Percentiles rank a stretch among this genome's conserved stretches.
These are phyloP conservation scores for Geosmithia flava DNA, from an alignment of 2,329 filamentous ascomycete genomes.

Conservation along the genomic window DNA sequence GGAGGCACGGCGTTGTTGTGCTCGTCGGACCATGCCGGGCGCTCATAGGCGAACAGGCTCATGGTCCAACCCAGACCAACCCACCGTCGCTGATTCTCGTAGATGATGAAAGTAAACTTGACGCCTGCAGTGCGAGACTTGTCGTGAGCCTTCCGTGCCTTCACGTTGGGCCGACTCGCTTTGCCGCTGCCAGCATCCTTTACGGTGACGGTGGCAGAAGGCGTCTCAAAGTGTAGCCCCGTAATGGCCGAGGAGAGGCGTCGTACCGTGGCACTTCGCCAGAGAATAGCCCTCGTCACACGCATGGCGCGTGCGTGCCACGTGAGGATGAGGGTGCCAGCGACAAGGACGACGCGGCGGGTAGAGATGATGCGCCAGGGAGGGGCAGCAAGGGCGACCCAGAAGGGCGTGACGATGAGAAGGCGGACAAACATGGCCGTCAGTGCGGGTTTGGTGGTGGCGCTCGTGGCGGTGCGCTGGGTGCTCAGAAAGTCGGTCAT, in stretches of 20 bases:
- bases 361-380: slow-evolving; percentile 80
- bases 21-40: slow-evolving; percentile 89
- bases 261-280: slow-evolving; percentile 72
- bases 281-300: slow-evolving; percentile 76
- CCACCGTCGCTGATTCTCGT: slow-evolving; percentile 94
- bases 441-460: slow-evolving; percentile 79
- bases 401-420: slow-evolving; percentile 75
- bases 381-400: slow-evolving; percentile 71
- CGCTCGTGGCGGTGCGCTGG: slow-evolving; percentile 78
- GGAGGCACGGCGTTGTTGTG: slow-evolving; percentile 71
- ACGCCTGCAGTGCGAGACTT: slow-evolving; percentile 60
- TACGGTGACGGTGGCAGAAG: slow-evolving; percentile 16
- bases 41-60: slow-evolving; percentile 81
- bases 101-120: slow-evolving; percentile 91
- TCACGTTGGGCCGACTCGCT: slow-evolving; percentile 10
- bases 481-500: slow-evolving; percentile 91
- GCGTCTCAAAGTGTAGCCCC: slow-evolving; percentile 59
- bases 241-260: slow-evolving; percentile 60
- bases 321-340: slow-evolving; percentile 77
- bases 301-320: slow-evolving; percentile 86
- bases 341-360: slow-evolving; percentile 66
- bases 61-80: slow-evolving; percentile 90
- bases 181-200: slow-evolving; percentile 4
- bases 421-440: slow-evolving; percentile 85
- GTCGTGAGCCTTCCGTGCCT: slow-evolving; percentile 9